A percentile compares a stretch with the other conserved stretches of the same genome.
phyloP scores from a whole-genome alignment of 805 yeast species.

The Sugiyamaella chiloensis region DNA sequence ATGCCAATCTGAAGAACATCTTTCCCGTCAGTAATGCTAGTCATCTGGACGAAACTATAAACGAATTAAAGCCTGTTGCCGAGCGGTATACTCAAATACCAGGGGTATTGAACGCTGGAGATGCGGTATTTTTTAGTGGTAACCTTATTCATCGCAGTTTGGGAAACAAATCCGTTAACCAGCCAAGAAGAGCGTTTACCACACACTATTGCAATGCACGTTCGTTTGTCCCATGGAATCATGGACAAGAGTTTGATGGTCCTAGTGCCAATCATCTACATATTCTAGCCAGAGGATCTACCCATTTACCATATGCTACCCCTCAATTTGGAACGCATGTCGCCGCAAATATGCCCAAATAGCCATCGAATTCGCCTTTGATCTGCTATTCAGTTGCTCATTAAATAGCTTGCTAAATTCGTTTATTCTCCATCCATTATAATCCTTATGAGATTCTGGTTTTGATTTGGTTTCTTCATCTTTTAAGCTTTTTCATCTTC shows the following conservation, averaged over 20 bases:
- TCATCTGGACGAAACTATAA: background rate
- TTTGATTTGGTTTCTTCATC: no score
- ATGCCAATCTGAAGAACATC: background rate
- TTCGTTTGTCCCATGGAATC: slow-evolving; percentile 3
- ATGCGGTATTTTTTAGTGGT: background rate
- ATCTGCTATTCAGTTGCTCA: no score
- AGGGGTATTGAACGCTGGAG: background rate
- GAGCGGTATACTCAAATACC: background rate
- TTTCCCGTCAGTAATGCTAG: background rate
- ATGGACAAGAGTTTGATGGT: background rate
- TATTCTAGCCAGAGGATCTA: slow-evolving; percentile 3
- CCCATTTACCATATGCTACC: background rate
- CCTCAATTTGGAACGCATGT: background rate
- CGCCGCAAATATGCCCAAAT: no score
- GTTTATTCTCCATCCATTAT: no score
- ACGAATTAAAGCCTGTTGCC: background rate
- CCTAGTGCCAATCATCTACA: background rate
- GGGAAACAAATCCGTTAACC: background rate
- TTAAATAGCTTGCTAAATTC: no score
- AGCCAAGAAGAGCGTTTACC: background rate
- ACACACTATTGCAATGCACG: slow-evolving; percentile 1
- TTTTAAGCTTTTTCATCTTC: no score
- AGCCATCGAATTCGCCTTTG: no score
- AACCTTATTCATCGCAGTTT: slow-evolving; percentile 1
- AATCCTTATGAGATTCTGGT: no score